Percentiles rank a stretch among this genome's conserved stretches.
phyloP scores from a whole-genome alignment of 129 eudicot genomes.

The Flaveria linearis region DNA sequence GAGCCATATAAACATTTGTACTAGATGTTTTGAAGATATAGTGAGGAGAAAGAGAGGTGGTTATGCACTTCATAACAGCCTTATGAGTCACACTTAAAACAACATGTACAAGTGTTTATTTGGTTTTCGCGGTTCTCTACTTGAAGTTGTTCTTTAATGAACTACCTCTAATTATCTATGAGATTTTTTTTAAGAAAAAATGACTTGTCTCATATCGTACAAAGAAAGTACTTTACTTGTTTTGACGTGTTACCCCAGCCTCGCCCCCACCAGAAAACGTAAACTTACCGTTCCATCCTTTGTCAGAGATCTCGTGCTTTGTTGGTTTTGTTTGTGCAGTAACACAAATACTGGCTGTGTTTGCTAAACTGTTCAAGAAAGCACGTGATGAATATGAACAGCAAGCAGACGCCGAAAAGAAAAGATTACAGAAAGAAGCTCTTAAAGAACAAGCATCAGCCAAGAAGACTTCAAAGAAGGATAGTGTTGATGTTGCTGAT shows the following conservation, averaged over 20 bases:
- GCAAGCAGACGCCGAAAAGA: slow-evolving; percentile 89
- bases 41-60: not conserved
- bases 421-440: slow-evolving; percentile 95
- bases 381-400: slow-evolving; percentile 87
- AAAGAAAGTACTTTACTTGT: not conserved
- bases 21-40: not conserved
- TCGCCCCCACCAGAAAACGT: not conserved
- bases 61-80: not conserved
- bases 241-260: not conserved
- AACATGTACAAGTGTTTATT: not conserved
- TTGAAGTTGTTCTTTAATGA: not conserved
- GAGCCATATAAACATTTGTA: too few relatives aligned
- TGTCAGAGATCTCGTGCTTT: not conserved
- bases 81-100: not conserved
- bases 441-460: slow-evolving; percentile 72
- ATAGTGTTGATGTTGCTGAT: slow-evolving; percentile 28
- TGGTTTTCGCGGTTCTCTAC: not conserved
- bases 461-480: slow-evolving; percentile 38
- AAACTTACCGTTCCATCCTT: not conserved
- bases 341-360: slow-evolving; percentile 79
- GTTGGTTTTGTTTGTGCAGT: slow-evolving; percentile 55
- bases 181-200: not conserved
- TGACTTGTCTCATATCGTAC: not conserved
- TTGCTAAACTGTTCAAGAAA: slow-evolving; percentile 85
- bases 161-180: not conserved